These are phyloP conservation scores for Zoysia matrella DNA, from an alignment of 202 grass and related monocot species.

Conservation along the genomic window DNA sequence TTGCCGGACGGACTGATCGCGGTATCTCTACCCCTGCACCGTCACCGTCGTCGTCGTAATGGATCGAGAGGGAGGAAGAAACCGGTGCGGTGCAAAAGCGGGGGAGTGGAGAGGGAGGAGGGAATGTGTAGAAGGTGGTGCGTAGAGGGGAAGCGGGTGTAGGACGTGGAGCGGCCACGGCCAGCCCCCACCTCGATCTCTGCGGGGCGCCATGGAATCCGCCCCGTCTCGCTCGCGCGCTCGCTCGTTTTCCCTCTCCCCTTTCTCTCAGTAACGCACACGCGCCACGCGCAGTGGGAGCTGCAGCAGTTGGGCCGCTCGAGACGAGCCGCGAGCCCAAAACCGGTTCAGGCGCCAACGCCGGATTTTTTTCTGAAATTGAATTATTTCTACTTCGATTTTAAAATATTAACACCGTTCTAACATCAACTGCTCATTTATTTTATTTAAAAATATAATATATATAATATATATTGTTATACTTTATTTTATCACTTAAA, in stretches of 20 bases:
- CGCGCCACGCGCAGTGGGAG: neutral
- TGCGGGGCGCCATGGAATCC: slow-evolving; percentile 62
- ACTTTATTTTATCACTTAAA: no score
- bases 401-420: no score
- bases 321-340: neutral
- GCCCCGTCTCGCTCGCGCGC: slow-evolving; percentile 34
- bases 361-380: no score
- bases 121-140: slow-evolving; percentile 49
- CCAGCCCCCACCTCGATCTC: slow-evolving; percentile 47
- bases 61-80: neutral
- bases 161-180: slow-evolving; percentile 56
- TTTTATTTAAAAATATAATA: no score
- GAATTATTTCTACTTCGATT: no score
- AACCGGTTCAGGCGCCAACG: neutral
- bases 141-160: slow-evolving; percentile 9
- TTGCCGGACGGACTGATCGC: neutral
- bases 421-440: no score
- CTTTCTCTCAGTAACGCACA: neutral
- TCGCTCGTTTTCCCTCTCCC: neutral
- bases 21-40: neutral
- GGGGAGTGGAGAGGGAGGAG: slow-evolving; percentile 50
- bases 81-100: slow-evolving; percentile 51
- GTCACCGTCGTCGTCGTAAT: slow-evolving; percentile 4
- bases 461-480: no score
- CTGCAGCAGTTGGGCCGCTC: neutral